These are phyloP conservation scores for Ophiostoma sp. DNA, from an alignment of 2,329 filamentous ascomycete species.

Conservation along the genomic window DNA sequence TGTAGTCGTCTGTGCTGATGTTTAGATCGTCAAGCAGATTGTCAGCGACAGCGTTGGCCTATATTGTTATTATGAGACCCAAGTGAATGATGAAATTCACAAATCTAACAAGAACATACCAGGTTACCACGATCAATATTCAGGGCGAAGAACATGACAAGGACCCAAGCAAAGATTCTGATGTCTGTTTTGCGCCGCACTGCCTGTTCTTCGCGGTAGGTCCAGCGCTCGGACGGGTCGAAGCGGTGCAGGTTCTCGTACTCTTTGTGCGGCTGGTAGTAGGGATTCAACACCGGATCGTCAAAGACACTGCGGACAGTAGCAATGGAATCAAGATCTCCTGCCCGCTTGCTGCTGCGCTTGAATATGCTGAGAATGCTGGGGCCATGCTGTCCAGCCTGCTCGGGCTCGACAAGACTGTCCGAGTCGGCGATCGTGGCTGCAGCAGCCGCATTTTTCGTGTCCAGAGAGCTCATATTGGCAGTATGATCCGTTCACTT, in stretches of 20 bases:
- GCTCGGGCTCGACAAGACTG: neutral
- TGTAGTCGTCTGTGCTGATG: conserved; percentile 43
- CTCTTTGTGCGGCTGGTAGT: conserved; percentile 47
- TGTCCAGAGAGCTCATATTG: neutral
- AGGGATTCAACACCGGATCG: neutral
- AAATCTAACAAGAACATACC: neutral
- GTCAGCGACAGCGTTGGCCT: conserved; percentile 34
- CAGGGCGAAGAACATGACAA: conserved; percentile 36
- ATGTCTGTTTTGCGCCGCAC: conserved; percentile 45
- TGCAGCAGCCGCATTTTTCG: neutral
- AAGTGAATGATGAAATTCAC: neutral
- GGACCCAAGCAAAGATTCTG: conserved; percentile 34
- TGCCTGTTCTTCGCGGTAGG: conserved; percentile 50
- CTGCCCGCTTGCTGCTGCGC: neutral
- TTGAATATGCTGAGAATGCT: neutral
- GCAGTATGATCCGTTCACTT: neutral
- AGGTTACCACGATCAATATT: conserved; percentile 38
- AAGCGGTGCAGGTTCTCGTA: conserved; percentile 57
- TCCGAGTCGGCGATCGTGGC: neutral
- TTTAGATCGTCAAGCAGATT: conserved; percentile 32
- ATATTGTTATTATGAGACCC: neutral
- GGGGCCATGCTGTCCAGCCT: neutral
- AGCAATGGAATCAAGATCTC: neutral
- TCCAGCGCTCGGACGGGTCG: conserved; percentile 54
- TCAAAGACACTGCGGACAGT: conserved; percentile 11